These are phyloP conservation scores for Hygrocybe coccinea DNA, from an alignment of 768 basidiomycete species.

Conservation along the genomic window DNA sequence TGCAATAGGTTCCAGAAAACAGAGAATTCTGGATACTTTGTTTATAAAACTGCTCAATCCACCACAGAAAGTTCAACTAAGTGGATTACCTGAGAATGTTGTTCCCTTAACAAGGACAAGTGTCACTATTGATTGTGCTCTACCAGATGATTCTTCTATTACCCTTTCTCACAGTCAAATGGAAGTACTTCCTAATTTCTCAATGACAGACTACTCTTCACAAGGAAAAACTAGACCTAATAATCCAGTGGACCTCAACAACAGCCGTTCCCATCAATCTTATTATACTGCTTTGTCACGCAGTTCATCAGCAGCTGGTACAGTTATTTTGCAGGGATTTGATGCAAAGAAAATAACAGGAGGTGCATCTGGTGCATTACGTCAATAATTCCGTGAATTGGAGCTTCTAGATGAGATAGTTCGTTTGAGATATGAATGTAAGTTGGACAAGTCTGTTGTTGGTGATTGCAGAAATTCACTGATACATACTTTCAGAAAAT, in stretches of 20 bases:
- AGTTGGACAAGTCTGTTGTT: not conserved
- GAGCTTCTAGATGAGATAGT: constrained; percentile 22
- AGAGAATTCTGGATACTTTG: constrained; percentile 15
- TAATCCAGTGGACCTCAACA: constrained; percentile 25
- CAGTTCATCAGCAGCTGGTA: constrained; percentile 17
- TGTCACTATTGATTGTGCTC: constrained; percentile 9
- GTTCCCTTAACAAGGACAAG: constrained; percentile 22
- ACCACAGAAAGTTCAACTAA: not conserved
- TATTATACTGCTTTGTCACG: constrained; percentile 18
- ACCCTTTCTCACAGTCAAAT: constrained; percentile 21
- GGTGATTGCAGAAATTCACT: not conserved
- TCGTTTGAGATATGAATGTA: constrained; percentile 9
- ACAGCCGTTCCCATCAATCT: constrained; percentile 12
- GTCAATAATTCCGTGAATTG: constrained; percentile 20
- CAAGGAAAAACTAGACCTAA: constrained; percentile 20
- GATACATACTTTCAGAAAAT: not conserved
- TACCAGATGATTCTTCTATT: constrained; percentile 17
- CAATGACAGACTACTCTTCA: constrained; percentile 29
- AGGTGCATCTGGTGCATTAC: constrained; percentile 10
- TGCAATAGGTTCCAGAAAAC: constrained; percentile 9
- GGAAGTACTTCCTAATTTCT: constrained; percentile 21
- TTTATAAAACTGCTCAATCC: constrained; percentile 19
- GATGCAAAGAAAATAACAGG: constrained; percentile 15
- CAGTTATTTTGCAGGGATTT: constrained; percentile 26
- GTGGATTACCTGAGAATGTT: constrained; percentile 3